Percentiles rank a stretch among this genome's conserved stretches.
Conservation (phyloP, 768 basidiomycete species). For the Lyophyllum shimeji region DNA sequence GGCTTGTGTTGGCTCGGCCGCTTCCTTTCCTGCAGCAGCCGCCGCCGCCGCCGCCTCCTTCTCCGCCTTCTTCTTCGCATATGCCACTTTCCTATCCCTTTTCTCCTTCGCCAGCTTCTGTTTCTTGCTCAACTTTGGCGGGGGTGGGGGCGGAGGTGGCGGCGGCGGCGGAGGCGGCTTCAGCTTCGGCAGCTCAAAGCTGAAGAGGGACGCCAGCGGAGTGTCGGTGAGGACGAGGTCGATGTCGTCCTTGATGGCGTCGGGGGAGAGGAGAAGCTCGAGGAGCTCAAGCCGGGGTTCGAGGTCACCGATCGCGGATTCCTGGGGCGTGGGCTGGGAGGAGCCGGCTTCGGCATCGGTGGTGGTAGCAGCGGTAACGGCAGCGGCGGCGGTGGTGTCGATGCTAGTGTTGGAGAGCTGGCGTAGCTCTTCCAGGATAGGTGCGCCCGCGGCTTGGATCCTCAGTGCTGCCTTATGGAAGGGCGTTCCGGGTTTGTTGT, state of each 20-base stretch:
- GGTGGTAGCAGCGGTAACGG: background rate
- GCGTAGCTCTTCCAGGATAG: slow-evolving; percentile 45
- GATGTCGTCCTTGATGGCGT: slow-evolving; percentile 50
- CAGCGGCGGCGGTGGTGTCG: background rate
- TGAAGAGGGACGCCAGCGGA: slow-evolving; percentile 67
- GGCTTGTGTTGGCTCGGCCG: no score
- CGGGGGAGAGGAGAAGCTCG: slow-evolving; percentile 52
- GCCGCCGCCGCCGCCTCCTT: slow-evolving; percentile 12
- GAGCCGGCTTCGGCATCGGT: background rate
- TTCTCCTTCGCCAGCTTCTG: slow-evolving; percentile 34
- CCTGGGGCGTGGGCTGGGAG: background rate
- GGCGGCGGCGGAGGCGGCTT: slow-evolving; percentile 65
- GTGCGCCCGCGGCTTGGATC: slow-evolving; percentile 44
- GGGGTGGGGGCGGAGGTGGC: slow-evolving; percentile 35
- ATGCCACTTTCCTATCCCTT: slow-evolving; percentile 40
- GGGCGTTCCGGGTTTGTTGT: slow-evolving; percentile 75
- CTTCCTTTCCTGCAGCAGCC: slow-evolving; percentile 12
- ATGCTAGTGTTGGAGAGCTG: background rate
- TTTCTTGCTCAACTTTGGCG: no score
- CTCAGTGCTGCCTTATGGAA: slow-evolving; percentile 70
- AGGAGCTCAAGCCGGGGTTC: slow-evolving; percentile 67
- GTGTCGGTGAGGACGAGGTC: slow-evolving; percentile 54
- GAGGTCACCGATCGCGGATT: slow-evolving; percentile 59
- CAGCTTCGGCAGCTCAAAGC: slow-evolving; percentile 59
- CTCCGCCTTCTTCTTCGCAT: slow-evolving; percentile 26